These are phyloP conservation scores for Santalum album DNA, from an alignment of 164 flowering plant species.

Conservation along the genomic window DNA sequence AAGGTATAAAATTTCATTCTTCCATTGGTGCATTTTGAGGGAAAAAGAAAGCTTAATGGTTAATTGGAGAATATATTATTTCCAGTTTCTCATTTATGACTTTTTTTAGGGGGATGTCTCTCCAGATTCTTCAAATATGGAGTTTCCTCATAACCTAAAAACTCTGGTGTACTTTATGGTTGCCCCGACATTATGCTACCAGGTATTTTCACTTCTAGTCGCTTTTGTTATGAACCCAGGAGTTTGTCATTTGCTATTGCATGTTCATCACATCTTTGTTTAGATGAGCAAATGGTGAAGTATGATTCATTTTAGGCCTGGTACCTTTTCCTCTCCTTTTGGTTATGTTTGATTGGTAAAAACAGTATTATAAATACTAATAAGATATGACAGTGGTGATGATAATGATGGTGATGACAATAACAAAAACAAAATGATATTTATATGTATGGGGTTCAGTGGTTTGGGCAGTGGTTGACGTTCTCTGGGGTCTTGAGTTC, in stretches of 20 bases:
- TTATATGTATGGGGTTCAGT: too few relatives aligned
- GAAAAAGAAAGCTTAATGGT: neutral
- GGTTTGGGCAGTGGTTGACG: too few relatives aligned
- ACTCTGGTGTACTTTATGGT: constrained; percentile 87
- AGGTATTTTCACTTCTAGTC: constrained; percentile 36
- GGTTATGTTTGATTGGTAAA: too few relatives aligned
- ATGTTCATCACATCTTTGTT: neutral
- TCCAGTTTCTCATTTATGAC: too few relatives aligned
- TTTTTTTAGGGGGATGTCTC: constrained; percentile 40
- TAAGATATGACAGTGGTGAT: too few relatives aligned
- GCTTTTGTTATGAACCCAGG: neutral
- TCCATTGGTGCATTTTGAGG: neutral
- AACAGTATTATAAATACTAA: too few relatives aligned
- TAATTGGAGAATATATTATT: too few relatives aligned
- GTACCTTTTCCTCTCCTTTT: too few relatives aligned
- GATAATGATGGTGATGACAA: too few relatives aligned
- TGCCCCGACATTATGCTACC: constrained; percentile 96
- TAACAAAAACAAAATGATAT: too few relatives aligned
- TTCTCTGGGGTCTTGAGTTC: too few relatives aligned
- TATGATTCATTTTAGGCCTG: neutral
- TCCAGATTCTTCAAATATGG: constrained; percentile 19
- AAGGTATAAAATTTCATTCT: constrained; percentile 39
- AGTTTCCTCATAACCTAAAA: constrained; percentile 40
- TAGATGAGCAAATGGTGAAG: neutral
- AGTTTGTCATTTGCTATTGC: neutral